phyloP scores from a whole-genome alignment of 371 early-diverging fungal species.

The Mortierella polycephala region DNA sequence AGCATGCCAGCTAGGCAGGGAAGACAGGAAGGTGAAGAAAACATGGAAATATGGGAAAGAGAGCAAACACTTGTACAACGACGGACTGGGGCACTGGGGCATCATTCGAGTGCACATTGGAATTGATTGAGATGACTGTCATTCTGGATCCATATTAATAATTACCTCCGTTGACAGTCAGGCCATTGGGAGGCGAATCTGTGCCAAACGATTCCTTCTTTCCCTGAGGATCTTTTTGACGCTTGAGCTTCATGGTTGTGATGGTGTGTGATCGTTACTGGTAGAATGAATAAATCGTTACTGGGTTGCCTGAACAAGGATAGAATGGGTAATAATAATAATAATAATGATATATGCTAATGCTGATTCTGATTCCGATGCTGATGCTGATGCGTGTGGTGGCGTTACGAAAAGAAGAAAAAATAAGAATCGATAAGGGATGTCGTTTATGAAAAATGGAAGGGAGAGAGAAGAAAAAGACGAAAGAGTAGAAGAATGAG shows the following conservation, averaged over 20 bases:
- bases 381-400: background rate
- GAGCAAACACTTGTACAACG: too few relatives aligned
- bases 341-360: background rate
- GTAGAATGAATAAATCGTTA: background rate
- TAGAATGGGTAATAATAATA: background rate
- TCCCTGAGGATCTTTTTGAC: slow-evolving; percentile 25
- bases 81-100: too few relatives aligned
- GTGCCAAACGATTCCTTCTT: slow-evolving; percentile 17
- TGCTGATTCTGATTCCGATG: background rate
- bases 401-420: background rate
- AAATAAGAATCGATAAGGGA: too few relatives aligned
- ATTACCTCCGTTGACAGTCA: slow-evolving; percentile 23
- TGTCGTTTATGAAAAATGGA: background rate
- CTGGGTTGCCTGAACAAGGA: background rate
- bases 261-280: background rate
- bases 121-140: background rate
- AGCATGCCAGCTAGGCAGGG: too few relatives aligned
- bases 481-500: background rate
- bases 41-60: too few relatives aligned
- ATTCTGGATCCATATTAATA: background rate
- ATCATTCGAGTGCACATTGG: too few relatives aligned
- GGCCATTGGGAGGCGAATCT: background rate
- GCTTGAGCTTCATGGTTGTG: slow-evolving; percentile 35
- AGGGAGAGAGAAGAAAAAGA: background rate
- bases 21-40: too few relatives aligned